Percentiles rank a stretch among this genome's conserved stretches.
Conservation (phyloP, 1,139 yeast species). For the Blastobotrys ciferrii region DNA sequence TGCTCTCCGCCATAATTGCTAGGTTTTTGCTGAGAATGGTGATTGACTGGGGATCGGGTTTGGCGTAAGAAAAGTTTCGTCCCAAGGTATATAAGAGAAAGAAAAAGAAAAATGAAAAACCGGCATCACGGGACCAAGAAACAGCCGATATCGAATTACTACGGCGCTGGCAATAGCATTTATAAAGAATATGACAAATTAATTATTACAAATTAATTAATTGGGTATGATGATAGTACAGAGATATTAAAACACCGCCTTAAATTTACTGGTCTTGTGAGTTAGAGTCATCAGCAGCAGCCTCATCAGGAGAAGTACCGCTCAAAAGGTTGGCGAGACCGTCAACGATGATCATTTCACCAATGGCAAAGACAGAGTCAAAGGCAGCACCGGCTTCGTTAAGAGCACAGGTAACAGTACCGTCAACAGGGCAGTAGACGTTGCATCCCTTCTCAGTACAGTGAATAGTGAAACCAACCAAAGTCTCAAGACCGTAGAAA, state of each 20-base stretch:
- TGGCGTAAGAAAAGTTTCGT: background rate
- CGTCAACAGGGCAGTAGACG: slow-evolving; percentile 21
- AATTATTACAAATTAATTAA: too few relatives aligned
- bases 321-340: slow-evolving; percentile 13
- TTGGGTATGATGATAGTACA: background rate
- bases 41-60: too few relatives aligned
- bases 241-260: background rate
- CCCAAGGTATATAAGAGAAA: background rate
- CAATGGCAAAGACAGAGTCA: slow-evolving; percentile 20
- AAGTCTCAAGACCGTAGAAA: slow-evolving; percentile 21
- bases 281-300: background rate
- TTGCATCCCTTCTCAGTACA: slow-evolving; percentile 20
- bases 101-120: too few relatives aligned
- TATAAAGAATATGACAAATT: too few relatives aligned
- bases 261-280: background rate
- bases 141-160: too few relatives aligned
- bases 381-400: slow-evolving; percentile 21
- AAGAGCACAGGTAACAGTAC: slow-evolving; percentile 19
- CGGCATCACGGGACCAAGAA: background rate
- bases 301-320: background rate
- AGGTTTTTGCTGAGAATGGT: background rate
- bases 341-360: slow-evolving; percentile 19
- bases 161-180: too few relatives aligned
- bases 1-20: slow-evolving; percentile 1
- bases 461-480: slow-evolving; percentile 19